Evolutionary conservation across 805 yeast genomes (phyloP), one percentile per base, ranked within the genome.

Genomic region (Blastobotrys americana): DNA sequence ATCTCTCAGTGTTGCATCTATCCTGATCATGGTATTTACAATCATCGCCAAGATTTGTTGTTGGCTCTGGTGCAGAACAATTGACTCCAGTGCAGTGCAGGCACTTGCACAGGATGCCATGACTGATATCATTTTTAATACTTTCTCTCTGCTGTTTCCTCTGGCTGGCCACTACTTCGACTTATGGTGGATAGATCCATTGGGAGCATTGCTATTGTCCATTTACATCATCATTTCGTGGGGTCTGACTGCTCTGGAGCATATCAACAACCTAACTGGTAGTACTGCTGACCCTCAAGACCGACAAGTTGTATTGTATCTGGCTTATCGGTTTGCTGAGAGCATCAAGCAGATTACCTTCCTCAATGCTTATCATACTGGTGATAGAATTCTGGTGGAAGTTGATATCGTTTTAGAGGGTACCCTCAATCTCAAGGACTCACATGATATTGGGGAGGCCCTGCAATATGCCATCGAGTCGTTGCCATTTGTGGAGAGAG

Each of bases 81-180:
- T 82, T 48, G 64, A 71, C 15, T 80, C 86, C 13, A 74, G 82
- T 15, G 78, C 88, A 0, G 81, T 84, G 2, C 82, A 78, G 56
- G 94, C 94, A 0, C 66, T 84, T 44, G 85, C 89, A 1, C 90
- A 83, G 60, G 94, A 84, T 63, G 93, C 93, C 0, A 69, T 73
- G 62, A 84, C 89, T 0, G 94, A 84, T 60, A 74, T 84, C 25
- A 72, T 83, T 2, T 84, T 84, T 69, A 84, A 84, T 64, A 55
- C 72, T 1, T 81, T 82, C 36, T 83, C 93, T 1, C 71, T 84
- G 20, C 49, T 84, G 13, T 82, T 84, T 70, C 94, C 94, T 0
- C 50, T 80, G 0, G 36, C 73, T 0, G 90, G 90, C 1, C 65
- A 70, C 44, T 53, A 59, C n/a, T 59, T 72, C 15, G 60, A 71